Evolutionary conservation across 164 flowering plant species (phyloP).

Genomic region (Cinnamomum micranthum): DNA sequence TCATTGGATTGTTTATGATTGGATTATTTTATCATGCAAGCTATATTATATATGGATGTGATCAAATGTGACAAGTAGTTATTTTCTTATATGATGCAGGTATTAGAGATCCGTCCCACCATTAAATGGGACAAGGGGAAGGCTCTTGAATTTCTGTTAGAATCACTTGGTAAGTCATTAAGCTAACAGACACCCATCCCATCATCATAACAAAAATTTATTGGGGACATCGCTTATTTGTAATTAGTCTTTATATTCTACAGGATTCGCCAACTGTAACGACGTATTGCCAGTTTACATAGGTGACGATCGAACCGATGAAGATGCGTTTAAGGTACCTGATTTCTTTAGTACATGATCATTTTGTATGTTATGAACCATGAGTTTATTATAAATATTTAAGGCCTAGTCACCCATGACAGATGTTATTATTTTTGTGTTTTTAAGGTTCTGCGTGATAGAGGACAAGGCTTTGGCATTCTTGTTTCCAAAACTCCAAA

Average conservation of each 20-base stretch:
- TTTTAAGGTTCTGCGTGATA: constrained; percentile 48
- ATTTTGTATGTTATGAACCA: too few relatives aligned
- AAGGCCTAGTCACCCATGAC: neutral
- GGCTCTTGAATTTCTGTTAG: constrained; percentile 85
- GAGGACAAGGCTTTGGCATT: constrained; percentile 88
- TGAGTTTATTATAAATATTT: neutral
- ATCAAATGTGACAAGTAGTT: neutral
- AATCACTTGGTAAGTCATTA: constrained; percentile 56
- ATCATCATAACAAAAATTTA: neutral
- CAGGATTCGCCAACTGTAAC: constrained; percentile 61
- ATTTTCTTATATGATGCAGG: constrained; percentile 29
- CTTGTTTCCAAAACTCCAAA: constrained; percentile 80
- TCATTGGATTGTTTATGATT: too few relatives aligned
- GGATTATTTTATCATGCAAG: neutral
- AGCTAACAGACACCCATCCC: neutral
- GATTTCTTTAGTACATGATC: neutral
- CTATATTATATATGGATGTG: neutral
- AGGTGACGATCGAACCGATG: constrained; percentile 94
- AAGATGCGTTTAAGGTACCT: constrained; percentile 88
- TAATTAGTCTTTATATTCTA: neutral
- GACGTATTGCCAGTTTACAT: constrained; percentile 78
- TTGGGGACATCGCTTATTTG: too few relatives aligned
- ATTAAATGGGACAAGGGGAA: constrained; percentile 98
- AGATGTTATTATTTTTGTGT: neutral
- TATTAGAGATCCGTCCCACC: constrained; percentile 82